A percentile compares a stretch with the other conserved stretches of the same genome.
phyloP scores from a whole-genome alignment of 228 moss, liverwort and hornwort genomes.

The Sphagnum magellanicum region DNA sequence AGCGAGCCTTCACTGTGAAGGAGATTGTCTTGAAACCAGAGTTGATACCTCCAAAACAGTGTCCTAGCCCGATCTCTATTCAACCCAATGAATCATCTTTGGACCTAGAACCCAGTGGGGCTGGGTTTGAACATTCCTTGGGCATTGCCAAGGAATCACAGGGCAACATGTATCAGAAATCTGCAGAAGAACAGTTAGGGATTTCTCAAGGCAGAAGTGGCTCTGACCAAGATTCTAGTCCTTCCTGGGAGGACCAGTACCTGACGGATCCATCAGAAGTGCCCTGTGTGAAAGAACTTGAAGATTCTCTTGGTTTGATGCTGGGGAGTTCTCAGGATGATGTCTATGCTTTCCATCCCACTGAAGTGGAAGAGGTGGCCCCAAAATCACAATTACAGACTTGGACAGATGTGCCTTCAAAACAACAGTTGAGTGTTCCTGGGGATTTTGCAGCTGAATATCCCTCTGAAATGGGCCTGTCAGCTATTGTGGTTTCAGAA shows the following conservation, averaged over 20 bases:
- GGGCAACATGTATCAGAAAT: background rate
- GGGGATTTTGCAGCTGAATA: background rate
- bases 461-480: background rate
- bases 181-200: conserved; percentile 7
- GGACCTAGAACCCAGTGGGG: conserved; percentile 29
- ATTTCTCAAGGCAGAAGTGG: conserved; percentile 15
- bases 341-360: background rate
- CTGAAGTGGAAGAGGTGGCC: background rate
- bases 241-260: conserved; percentile 19
- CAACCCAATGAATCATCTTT: conserved; percentile 27
- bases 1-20: conserved; percentile 58
- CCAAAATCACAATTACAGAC: background rate
- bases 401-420: background rate
- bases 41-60: conserved; percentile 30
- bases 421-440: background rate
- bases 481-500: background rate
- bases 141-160: background rate
- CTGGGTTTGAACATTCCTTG: conserved; percentile 2
- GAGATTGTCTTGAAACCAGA: conserved; percentile 51
- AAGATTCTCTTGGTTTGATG: conserved; percentile 43
- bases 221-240: conserved; percentile 9
- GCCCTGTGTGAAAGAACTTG: conserved; percentile 27
- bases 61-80: conserved; percentile 35
- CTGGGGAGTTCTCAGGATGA: conserved; percentile 24
- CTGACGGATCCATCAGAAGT: conserved; percentile 13